Evolutionary conservation across 1,139 yeast species (phyloP), one percentile per base, ranked within the genome.

Genomic region (Blastobotrys buckinghamii): DNA sequence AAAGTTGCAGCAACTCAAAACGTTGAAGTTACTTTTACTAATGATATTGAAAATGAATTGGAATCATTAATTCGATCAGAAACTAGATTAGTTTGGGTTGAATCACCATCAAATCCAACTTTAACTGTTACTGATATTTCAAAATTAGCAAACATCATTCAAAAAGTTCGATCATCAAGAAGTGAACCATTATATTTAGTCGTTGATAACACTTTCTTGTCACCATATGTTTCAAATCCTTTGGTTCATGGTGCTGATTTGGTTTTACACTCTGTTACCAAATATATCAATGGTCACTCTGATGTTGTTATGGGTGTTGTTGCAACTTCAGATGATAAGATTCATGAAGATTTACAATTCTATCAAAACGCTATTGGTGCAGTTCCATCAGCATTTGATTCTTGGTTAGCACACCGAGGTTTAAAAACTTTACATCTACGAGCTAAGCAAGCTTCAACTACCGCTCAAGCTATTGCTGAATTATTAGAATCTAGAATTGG

Each of bases 361-460:
- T 75, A 86, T 67, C 95, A 87, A 69, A 87, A 87, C 62, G 95
- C 96, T 55, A 76, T 85, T 62, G 96, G 96, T 55, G 88, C 94
- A 41, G 78, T 86, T 56, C 95, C 95, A 57, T 85, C 95, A 35
- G 88, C 95, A 46, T 87, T 87, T 66, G 96, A 87, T 72, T 78
- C 88, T 44, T 87, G 95, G 95, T 81, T 87, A 68, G 90, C 95
- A 51, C 95, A 86, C 77, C 79, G 96, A 69, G 96, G 96, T 63
- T 77, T 87, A 65, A 87, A 85, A 76, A 87, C 96, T 41, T 75
- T 87, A 65, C 95, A 85, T 63, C 74, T 87, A 69, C 79, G 96
- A 68, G 84, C 81, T 46, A 78, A 78, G 63, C 85, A 83, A 63
- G 82, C 92, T 36, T 71, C 89, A 43, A 59, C 65, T 48, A 75